A percentile compares a stretch with the other conserved stretches of the same genome.
Conservation (phyloP, 768 basidiomycete species). For the Boletales sp. region DNA sequence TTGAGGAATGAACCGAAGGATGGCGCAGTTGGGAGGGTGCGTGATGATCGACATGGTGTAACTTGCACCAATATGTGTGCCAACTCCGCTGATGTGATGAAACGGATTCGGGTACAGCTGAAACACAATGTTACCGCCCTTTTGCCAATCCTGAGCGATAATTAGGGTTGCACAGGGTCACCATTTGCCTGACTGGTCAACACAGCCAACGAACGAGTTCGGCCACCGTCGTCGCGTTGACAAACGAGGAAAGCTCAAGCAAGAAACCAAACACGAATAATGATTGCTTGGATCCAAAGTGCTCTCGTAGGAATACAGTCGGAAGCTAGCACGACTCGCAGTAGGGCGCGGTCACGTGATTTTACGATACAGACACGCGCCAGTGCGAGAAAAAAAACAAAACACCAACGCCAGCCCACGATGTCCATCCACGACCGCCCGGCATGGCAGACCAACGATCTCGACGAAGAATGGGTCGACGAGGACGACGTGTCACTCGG, state of each 20-base stretch:
- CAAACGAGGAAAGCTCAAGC: no score
- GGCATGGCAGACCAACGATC: constrained; percentile 86
- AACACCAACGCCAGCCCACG: neutral
- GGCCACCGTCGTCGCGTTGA: no score
- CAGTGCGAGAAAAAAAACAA: constrained; percentile 2
- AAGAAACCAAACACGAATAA: no score
- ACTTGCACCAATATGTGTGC: neutral
- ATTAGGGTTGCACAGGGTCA: neutral
- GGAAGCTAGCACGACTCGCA: no score
- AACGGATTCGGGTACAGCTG: constrained; percentile 7
- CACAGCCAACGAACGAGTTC: neutral
- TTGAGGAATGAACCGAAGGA: constrained; percentile 5
- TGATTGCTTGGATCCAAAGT: no score
- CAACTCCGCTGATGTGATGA: constrained; percentile 2
- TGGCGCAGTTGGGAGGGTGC: no score
- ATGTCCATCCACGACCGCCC: constrained; percentile 37
- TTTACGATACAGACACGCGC: neutral
- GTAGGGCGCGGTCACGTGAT: constrained; percentile 28
- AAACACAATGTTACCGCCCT: constrained; percentile 4
- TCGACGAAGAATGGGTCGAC: constrained; percentile 91
- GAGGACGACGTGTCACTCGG: constrained; percentile 38
- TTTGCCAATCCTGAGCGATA: no score
- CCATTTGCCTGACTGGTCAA: neutral
- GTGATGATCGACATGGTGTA: neutral
- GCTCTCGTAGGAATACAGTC: no score